Evolutionary conservation across 495 filamentous ascomycete species (phyloP).

Genomic region (Evernia prunastri): DNA sequence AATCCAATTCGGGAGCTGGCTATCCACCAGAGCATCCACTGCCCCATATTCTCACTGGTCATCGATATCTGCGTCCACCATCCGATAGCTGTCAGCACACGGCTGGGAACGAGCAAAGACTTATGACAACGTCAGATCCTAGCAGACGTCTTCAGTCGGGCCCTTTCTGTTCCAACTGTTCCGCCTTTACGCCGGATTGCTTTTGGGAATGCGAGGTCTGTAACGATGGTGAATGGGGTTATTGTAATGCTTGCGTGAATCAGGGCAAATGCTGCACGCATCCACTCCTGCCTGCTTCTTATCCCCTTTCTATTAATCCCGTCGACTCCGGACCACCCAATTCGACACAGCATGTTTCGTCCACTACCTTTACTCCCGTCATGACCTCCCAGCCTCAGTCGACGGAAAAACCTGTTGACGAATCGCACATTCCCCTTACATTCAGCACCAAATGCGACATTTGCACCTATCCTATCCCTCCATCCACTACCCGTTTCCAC

Average conservation of each 20-base stretch:
- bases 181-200: slow-evolving; percentile 63
- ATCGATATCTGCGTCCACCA: slow-evolving; percentile 57
- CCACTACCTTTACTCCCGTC: background rate
- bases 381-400: slow-evolving; percentile 23
- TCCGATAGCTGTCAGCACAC: slow-evolving; percentile 29
- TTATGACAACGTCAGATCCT: slow-evolving; percentile 58
- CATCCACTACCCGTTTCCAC: slow-evolving; percentile 63
- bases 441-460: slow-evolving; percentile 68
- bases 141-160: slow-evolving; percentile 62
- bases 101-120: slow-evolving; percentile 27
- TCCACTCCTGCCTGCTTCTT: slow-evolving; percentile 56
- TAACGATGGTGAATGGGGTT: slow-evolving; percentile 90
- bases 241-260: slow-evolving; percentile 76
- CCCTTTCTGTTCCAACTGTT: slow-evolving; percentile 74
- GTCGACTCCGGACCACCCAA: background rate
- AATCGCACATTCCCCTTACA: slow-evolving; percentile 50
- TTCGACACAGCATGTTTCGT: slow-evolving; percentile 4
- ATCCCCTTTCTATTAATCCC: slow-evolving; percentile 3
- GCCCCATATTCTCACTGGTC: slow-evolving; percentile 62
- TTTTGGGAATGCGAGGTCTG: slow-evolving; percentile 80
- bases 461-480: slow-evolving; percentile 64
- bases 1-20: slow-evolving; percentile 37
- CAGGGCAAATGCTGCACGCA: slow-evolving; percentile 72
- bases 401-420: slow-evolving; percentile 26
- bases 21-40: slow-evolving; percentile 36